Evolutionary conservation across 805 yeast species (phyloP).

Genomic region (Candida peoriensis): DNA sequence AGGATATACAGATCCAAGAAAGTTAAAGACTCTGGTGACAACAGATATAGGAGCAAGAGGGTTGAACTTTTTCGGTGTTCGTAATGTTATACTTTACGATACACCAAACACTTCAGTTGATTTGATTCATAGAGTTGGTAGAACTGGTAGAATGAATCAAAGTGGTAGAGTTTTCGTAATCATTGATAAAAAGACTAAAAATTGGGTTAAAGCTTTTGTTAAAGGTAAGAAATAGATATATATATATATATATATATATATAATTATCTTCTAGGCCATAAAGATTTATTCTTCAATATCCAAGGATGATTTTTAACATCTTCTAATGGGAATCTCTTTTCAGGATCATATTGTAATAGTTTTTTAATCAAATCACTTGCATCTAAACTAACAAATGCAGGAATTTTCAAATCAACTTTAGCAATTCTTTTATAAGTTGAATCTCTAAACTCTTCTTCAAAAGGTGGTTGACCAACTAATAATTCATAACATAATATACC

Average conservation of each 20-base stretch:
- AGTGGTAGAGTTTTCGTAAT: constrained; percentile 84
- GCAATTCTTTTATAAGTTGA: constrained; percentile 79
- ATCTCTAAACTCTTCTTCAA: constrained; percentile 75
- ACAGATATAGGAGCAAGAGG: constrained; percentile 92
- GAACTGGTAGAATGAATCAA: constrained; percentile 91
- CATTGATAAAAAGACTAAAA: constrained; percentile 59
- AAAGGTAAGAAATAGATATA: constrained; percentile 33
- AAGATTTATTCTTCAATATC: constrained; percentile 60
- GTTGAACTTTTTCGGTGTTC: constrained; percentile 72
- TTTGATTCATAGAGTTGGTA: constrained; percentile 84
- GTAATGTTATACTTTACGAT: constrained; percentile 80
- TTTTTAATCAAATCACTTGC: constrained; percentile 70
- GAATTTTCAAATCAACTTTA: constrained; percentile 70
- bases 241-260: not conserved
- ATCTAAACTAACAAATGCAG: constrained; percentile 61
- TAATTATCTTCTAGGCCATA: constrained; percentile 48
- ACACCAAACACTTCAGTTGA: constrained; percentile 83
- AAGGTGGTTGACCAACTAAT: constrained; percentile 86
- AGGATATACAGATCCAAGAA: constrained; percentile 13
- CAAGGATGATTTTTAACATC: constrained; percentile 78
- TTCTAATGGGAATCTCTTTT: constrained; percentile 51
- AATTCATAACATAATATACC: constrained; percentile 86
- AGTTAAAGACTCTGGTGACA: constrained; percentile 68
- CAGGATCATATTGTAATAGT: constrained; percentile 66
- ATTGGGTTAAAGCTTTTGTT: constrained; percentile 73